A percentile compares a stretch with the other conserved stretches of the same genome.
Evolutionary conservation across 768 basidiomycete genomes (phyloP).

Genomic region (Naganishia vishniacii): DNA sequence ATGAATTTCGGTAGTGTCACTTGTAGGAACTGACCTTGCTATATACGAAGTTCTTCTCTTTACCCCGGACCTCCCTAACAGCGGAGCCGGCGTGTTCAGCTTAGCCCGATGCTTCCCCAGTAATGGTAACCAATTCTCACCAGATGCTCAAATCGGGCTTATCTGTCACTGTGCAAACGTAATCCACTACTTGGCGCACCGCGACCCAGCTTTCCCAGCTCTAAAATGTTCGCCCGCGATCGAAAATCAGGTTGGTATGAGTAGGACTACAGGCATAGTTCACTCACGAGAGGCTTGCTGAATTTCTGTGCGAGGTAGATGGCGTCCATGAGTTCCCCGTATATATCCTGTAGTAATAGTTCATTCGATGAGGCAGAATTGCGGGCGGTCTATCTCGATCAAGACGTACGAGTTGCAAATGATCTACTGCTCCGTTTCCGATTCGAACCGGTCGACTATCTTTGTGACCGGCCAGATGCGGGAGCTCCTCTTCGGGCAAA

Average conservation of each 20-base stretch:
- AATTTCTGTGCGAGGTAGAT: constrained; percentile 91
- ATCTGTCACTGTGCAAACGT: constrained; percentile 65
- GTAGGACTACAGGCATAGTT: too few species aligned
- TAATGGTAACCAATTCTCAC: constrained; percentile 26
- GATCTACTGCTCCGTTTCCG: constrained; percentile 93
- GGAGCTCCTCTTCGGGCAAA: constrained; percentile 73
- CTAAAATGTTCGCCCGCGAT: background rate
- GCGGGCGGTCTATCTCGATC: background rate
- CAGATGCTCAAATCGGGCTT: constrained; percentile 69
- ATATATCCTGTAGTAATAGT: constrained; percentile 69
- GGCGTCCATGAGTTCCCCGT: constrained; percentile 90
- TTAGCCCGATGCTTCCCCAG: background rate
- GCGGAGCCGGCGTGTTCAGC: constrained; percentile 47
- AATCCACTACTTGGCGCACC: constrained; percentile 50
- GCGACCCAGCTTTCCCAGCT: constrained; percentile 49
- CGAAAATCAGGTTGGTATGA: constrained; percentile 13
- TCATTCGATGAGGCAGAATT: background rate
- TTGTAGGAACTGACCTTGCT: constrained; percentile 59
- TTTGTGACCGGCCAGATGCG: constrained; percentile 68
- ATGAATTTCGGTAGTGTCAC: background rate
- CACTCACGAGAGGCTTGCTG: constrained; percentile 53
- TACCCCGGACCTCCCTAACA: constrained; percentile 87
- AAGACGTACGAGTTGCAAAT: constrained; percentile 68
- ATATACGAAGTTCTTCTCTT: constrained; percentile 82
- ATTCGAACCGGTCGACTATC: constrained; percentile 55